Conservation (phyloP, 805 yeast species). For the Suhomyces vadensis region DNA sequence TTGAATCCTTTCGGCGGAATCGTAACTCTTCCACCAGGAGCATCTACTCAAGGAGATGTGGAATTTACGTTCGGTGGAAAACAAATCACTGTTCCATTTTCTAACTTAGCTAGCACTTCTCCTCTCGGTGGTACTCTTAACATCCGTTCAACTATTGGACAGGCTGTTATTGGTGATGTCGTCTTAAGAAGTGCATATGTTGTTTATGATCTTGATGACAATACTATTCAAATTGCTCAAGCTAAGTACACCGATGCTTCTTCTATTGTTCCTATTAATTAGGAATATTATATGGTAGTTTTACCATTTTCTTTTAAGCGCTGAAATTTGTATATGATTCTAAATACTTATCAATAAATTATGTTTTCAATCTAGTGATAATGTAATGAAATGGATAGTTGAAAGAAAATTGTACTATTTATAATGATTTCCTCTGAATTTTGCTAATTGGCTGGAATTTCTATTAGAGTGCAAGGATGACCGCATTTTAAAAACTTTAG, state of each 20-base stretch:
- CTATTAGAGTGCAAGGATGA: too few species aligned
- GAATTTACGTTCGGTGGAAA: background rate
- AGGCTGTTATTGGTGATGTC: slow-evolving; percentile 54
- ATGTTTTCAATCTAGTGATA: too few species aligned
- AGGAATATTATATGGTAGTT: too few species aligned
- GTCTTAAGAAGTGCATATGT: slow-evolving; percentile 63
- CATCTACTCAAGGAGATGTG: background rate
- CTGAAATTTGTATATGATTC: too few species aligned
- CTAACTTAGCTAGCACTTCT: background rate
- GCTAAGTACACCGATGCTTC: slow-evolving; percentile 22
- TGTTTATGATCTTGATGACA: slow-evolving; percentile 62
- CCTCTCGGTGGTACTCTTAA: background rate
- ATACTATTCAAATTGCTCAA: slow-evolving; percentile 49
- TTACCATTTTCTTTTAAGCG: too few species aligned
- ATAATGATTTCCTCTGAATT: too few species aligned
- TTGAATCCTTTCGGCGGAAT: background rate
- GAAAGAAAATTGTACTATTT: too few species aligned
- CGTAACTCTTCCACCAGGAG: background rate
- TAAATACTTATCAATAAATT: too few species aligned
- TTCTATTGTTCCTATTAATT: background rate
- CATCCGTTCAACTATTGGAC: background rate
- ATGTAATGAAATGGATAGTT: too few species aligned
- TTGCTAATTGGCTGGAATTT: too few species aligned
- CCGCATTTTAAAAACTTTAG: too few species aligned
- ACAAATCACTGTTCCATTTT: background rate